These are phyloP conservation scores for Sporothrix variecibatus DNA, from an alignment of 2,329 filamentous ascomycete species.

Conservation along the genomic window DNA sequence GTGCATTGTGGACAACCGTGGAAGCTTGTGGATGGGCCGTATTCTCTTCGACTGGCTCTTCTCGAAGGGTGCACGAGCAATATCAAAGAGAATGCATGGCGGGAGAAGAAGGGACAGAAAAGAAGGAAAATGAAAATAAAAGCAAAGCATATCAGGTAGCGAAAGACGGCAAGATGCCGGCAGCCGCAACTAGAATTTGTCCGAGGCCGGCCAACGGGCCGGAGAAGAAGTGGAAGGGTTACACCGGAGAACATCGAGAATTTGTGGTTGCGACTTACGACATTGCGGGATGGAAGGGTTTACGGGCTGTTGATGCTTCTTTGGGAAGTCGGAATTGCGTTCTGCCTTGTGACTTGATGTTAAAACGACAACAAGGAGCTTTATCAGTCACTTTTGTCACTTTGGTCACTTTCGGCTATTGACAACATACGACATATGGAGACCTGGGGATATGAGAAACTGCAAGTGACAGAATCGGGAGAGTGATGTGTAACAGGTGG, in stretches of 20 bases:
- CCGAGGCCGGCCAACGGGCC: conserved; percentile 4
- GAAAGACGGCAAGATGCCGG: background rate
- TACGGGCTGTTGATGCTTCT: background rate
- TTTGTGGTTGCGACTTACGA: background rate
- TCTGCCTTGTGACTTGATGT: background rate
- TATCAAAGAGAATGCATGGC: background rate
- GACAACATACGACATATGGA: background rate
- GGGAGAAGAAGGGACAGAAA: background rate
- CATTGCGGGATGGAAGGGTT: background rate
- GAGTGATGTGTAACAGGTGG: too few species aligned
- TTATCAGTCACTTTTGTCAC: too few species aligned
- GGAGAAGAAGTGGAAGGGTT: background rate
- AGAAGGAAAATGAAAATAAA: background rate
- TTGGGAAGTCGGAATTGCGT: background rate
- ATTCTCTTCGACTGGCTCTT: background rate
- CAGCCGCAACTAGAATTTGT: background rate
- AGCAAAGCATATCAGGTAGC: background rate
- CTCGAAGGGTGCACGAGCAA: background rate
- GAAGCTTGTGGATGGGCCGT: background rate
- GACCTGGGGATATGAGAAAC: background rate
- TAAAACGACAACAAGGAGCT: background rate
- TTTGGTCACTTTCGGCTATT: background rate
- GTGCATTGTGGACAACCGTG: background rate
- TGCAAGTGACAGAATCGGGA: background rate
- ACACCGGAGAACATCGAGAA: background rate